Percentiles rank a stretch among this genome's conserved stretches.
Conservation (phyloP, 1,284 basidiomycete species). For the Schizophyllum commune region DNA sequence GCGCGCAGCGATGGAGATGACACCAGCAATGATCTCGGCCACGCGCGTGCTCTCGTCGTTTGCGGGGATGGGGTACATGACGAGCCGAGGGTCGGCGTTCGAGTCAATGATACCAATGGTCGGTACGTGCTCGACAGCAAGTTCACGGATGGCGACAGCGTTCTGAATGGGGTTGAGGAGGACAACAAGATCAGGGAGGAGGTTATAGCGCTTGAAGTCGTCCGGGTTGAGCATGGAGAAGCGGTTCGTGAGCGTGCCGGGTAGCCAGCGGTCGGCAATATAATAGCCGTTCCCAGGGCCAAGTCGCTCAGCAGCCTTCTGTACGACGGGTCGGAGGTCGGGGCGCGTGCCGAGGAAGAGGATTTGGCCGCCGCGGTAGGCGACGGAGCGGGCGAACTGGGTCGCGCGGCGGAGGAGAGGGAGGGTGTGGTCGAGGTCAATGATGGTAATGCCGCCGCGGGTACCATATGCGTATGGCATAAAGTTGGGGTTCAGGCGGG, state of each 20-base stretch:
- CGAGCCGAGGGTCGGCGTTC: slow-evolving; percentile 91
- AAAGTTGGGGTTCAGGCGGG: slow-evolving; percentile 82
- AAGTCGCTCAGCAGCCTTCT: slow-evolving; percentile 76
- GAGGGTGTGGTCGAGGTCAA: slow-evolving; percentile 92
- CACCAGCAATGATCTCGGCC: slow-evolving; percentile 85
- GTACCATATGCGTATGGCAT: slow-evolving; percentile 93
- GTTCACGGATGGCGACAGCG: slow-evolving; percentile 79
- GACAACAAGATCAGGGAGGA: slow-evolving; percentile 82
- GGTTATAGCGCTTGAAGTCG: slow-evolving; percentile 47
- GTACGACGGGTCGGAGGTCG: slow-evolving; percentile 70
- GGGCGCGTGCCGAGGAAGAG: slow-evolving; percentile 87
- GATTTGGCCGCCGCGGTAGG: slow-evolving; percentile 77
- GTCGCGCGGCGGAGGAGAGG: slow-evolving; percentile 89
- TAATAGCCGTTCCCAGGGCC: slow-evolving; percentile 71
- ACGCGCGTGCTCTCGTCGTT: slow-evolving; percentile 94
- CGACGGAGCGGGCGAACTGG: slow-evolving; percentile 78
- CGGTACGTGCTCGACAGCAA: slow-evolving; percentile 76
- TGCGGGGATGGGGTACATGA: slow-evolving; percentile 97
- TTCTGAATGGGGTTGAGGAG: slow-evolving; percentile 87
- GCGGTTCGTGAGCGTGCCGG: slow-evolving; percentile 91
- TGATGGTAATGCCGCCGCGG: slow-evolving; percentile 86
- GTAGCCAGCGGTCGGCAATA: slow-evolving; percentile 86
- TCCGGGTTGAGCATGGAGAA: slow-evolving; percentile 68
- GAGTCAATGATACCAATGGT: slow-evolving; percentile 91
- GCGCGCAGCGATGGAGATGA: slow-evolving; percentile 86